Evolutionary conservation across 305 asterid genomes (phyloP).

Genomic region (Petunia hybrid): DNA sequence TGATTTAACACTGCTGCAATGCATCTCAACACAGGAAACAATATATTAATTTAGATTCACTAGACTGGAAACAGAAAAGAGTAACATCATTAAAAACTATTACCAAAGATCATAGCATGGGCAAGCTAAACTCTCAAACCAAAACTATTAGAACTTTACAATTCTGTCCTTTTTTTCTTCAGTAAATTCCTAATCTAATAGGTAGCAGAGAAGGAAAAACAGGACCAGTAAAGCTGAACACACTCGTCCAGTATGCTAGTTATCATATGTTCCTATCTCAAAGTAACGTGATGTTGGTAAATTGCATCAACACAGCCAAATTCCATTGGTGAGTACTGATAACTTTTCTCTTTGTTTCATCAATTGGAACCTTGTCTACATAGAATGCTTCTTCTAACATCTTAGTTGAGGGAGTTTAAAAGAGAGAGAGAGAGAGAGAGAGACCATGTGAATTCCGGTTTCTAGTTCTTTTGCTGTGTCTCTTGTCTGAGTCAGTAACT

Average conservation of each 20-base stretch:
- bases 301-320: neutral
- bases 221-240: slow-evolving; percentile 24
- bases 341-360: slow-evolving; percentile 4
- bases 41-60: neutral
- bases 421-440: slow-evolving; percentile 16
- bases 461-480: slow-evolving; percentile 68
- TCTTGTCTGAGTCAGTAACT: slow-evolving; percentile 64
- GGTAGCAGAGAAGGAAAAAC: slow-evolving; percentile 13
- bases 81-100: neutral
- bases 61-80: neutral
- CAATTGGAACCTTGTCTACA: neutral
- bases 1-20: neutral
- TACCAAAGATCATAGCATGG: neutral
- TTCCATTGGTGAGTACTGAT: neutral
- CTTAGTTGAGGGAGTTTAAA: neutral
- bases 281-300: neutral
- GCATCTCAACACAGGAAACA: neutral
- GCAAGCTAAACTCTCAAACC: neutral
- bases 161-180: neutral
- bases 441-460: slow-evolving; percentile 86
- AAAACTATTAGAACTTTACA: neutral
- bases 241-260: neutral
- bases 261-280: neutral
- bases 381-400: neutral
- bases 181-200: neutral